Percentiles rank a stretch among this genome's conserved stretches.
Conservation (phyloP, 768 basidiomycete genomes). For the Mycena latifolia region DNA sequence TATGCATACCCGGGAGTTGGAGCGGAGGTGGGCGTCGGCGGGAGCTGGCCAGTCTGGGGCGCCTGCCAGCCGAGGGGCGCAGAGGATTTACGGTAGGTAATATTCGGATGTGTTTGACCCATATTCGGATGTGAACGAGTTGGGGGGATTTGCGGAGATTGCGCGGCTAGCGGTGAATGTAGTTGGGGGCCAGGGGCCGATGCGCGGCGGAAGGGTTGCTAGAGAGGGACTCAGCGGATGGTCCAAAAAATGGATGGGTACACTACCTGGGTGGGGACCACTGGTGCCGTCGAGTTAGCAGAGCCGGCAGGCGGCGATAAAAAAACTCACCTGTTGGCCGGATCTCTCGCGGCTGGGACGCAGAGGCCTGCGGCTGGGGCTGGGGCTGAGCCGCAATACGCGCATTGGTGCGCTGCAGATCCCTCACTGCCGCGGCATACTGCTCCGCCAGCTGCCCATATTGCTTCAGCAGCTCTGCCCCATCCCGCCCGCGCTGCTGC, state of each 20-base stretch:
- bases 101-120: too few relatives aligned
- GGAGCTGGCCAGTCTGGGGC: not conserved
- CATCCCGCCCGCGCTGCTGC: not conserved
- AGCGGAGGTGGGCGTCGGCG: slow-evolving; percentile 14
- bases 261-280: slow-evolving; percentile 9
- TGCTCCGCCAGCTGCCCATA: slow-evolving; percentile 4
- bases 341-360: not conserved
- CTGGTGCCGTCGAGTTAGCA: not conserved
- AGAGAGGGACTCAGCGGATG: not conserved
- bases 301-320: not conserved
- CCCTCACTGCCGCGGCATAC: not conserved
- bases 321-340: slow-evolving; percentile 4
- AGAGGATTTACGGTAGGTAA: not conserved
- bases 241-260: not conserved
- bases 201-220: slow-evolving; percentile 6
- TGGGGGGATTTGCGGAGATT: not conserved
- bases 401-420: not conserved
- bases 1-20: not conserved
- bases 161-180: not conserved
- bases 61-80: not conserved
- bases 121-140: too few relatives aligned
- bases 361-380: not conserved
- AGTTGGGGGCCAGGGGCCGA: slow-evolving; percentile 8
- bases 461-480: not conserved
- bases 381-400: not conserved